These are phyloP conservation scores for Acacia pycnantha DNA, from an alignment of 331 rosid genomes.

Conservation along the genomic window DNA sequence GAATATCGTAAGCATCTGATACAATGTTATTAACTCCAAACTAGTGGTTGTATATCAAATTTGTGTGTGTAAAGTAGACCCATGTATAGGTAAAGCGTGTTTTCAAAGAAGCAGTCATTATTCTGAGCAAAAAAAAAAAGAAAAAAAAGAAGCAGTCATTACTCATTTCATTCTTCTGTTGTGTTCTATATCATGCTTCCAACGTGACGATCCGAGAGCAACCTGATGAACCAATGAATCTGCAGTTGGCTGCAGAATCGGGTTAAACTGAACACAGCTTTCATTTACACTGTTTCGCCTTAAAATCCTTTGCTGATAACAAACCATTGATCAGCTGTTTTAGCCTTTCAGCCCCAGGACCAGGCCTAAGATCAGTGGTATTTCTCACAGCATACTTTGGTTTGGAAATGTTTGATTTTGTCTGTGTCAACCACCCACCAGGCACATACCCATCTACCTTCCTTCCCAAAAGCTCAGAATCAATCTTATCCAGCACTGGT, in stretches of 20 bases:
- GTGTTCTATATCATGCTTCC: conserved; percentile 34
- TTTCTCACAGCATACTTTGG: conserved; percentile 42
- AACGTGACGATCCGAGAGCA: conserved; percentile 24
- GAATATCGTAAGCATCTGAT: conserved; percentile 13
- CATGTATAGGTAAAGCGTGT: conserved; percentile 6
- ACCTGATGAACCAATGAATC: conserved; percentile 21
- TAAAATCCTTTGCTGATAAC: conserved; percentile 63
- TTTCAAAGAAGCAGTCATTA: conserved; percentile 14
- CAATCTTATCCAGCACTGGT: conserved; percentile 65
- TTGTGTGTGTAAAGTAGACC: conserved; percentile 30
- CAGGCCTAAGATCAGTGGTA: conserved; percentile 63
- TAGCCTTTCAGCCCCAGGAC: conserved; percentile 81
- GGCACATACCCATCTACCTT: conserved; percentile 63
- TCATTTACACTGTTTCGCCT: conserved; percentile 65
- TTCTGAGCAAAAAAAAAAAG: too few relatives aligned
- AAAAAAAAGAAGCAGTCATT: conserved; percentile 20
- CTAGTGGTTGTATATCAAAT: conserved; percentile 35
- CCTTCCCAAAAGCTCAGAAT: conserved; percentile 69
- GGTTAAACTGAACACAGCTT: background rate
- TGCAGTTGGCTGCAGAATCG: conserved; percentile 23
- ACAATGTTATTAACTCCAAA: conserved; percentile 27
- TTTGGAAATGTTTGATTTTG: conserved; percentile 38
- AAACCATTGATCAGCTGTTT: conserved; percentile 64
- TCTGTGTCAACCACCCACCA: conserved; percentile 61
- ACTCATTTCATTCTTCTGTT: conserved; percentile 15